Evolutionary conservation across 2,329 filamentous ascomycete species (phyloP).

Genomic region (Colletotrichum caudatum): DNA sequence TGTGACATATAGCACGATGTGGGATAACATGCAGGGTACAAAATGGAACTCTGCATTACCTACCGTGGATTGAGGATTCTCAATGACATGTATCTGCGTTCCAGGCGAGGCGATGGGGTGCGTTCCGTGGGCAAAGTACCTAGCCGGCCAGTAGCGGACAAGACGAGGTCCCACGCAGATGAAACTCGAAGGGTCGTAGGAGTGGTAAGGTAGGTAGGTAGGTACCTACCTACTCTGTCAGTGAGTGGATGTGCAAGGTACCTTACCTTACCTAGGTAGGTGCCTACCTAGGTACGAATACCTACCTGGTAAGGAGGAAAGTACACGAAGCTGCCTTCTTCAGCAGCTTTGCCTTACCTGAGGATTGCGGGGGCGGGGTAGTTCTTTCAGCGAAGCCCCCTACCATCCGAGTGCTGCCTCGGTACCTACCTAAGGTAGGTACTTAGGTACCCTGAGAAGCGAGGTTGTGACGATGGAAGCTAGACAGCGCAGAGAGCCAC

Average conservation of each 20-base stretch:
- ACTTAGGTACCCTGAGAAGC: neutral
- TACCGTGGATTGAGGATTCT: conserved; percentile 28
- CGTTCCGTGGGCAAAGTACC: conserved; percentile 20
- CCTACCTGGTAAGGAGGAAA: too few species aligned
- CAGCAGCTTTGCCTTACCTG: conserved; percentile 17
- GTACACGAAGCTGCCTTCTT: neutral
- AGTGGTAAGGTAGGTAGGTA: neutral
- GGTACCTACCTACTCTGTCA: too few species aligned
- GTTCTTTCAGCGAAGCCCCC: neutral
- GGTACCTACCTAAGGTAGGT: neutral
- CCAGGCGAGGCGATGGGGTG: conserved; percentile 27
- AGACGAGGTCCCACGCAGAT: conserved; percentile 36
- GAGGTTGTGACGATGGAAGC: conserved; percentile 1
- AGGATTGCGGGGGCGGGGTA: conserved; percentile 26
- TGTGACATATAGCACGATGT: neutral
- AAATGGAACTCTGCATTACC: conserved; percentile 18
- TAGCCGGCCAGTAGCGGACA: conserved; percentile 5
- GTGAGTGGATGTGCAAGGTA: too few species aligned
- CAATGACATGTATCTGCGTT: conserved; percentile 37
- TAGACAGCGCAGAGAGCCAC: conserved; percentile 1
- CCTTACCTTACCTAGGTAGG: too few species aligned
- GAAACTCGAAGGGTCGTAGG: conserved; percentile 40
- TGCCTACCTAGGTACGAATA: too few species aligned
- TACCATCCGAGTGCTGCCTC: neutral
- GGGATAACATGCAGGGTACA: conserved; percentile 29